These are phyloP conservation scores for Chlamydomonas sp. DNA, from an alignment of 139 green algal species.

Conservation along the genomic window DNA sequence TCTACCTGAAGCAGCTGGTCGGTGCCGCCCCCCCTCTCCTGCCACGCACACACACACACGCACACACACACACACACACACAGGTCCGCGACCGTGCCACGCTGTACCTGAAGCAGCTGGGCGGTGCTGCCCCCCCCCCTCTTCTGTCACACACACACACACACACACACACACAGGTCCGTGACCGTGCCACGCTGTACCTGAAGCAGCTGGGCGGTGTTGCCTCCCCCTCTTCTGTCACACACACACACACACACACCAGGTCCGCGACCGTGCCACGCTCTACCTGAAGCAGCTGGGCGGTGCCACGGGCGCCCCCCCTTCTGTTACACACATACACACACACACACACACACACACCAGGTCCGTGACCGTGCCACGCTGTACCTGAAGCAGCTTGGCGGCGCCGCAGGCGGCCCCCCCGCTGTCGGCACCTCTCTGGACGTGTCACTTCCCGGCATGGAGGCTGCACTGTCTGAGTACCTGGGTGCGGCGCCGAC, in stretches of 20 bases:
- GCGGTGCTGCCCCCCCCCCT: conserved; percentile 39
- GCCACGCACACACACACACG: background rate
- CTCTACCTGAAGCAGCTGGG: background rate
- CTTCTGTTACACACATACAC: background rate
- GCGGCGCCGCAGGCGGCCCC: conserved; percentile 40
- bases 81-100: conserved; percentile 91
- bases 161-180: too few species aligned
- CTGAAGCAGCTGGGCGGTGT: background rate
- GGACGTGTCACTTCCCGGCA: conserved; percentile 58
- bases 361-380: conserved; percentile 93
- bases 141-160: too few species aligned
- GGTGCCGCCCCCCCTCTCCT: background rate
- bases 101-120: conserved; percentile 83
- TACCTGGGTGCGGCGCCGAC: conserved; percentile 67
- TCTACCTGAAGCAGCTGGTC: background rate
- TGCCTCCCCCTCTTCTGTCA: too few species aligned
- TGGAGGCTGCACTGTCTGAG: conserved; percentile 69
- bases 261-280: conserved; percentile 1
- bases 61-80: background rate
- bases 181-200: background rate
- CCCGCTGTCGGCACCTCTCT: conserved; percentile 32
- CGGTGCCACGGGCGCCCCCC: background rate
- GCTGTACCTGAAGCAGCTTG: conserved; percentile 83
- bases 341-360: background rate
- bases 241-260: background rate